Evolutionary conservation across 345 rosid species (phyloP).

Genomic region (Cardamine chenopodiifolia): DNA sequence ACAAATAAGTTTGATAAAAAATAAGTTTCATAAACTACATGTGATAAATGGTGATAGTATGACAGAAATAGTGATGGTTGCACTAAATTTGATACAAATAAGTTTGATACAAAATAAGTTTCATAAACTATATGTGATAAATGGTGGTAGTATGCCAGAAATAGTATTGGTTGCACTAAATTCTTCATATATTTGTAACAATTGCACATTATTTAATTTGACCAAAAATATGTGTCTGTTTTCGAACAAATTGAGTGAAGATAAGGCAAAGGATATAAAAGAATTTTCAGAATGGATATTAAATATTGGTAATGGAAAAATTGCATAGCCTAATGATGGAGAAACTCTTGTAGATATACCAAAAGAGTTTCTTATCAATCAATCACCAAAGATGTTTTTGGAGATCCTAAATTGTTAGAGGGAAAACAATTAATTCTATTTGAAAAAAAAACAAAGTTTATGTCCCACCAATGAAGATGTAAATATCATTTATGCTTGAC

Average conservation of each 20-base stretch:
- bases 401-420: neutral
- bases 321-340: neutral
- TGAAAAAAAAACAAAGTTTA: neutral
- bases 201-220: neutral
- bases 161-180: neutral
- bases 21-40: no score
- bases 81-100: no score
- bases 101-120: no score
- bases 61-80: no score
- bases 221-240: neutral
- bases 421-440: no score
- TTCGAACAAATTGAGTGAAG: no score
- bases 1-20: no score
- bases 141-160: neutral
- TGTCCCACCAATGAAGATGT: conserved; percentile 4
- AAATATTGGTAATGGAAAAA: neutral
- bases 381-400: neutral
- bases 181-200: neutral
- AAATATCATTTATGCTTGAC: neutral
- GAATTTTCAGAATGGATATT: neutral
- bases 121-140: neutral
- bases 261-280: neutral
- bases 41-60: no score
- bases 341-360: neutral
- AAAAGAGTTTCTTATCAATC: neutral